Percentiles rank a stretch among this genome's conserved stretches.
Evolutionary conservation across 1,139 yeast species (phyloP).

Genomic region (Sporopachydermia cereana): DNA sequence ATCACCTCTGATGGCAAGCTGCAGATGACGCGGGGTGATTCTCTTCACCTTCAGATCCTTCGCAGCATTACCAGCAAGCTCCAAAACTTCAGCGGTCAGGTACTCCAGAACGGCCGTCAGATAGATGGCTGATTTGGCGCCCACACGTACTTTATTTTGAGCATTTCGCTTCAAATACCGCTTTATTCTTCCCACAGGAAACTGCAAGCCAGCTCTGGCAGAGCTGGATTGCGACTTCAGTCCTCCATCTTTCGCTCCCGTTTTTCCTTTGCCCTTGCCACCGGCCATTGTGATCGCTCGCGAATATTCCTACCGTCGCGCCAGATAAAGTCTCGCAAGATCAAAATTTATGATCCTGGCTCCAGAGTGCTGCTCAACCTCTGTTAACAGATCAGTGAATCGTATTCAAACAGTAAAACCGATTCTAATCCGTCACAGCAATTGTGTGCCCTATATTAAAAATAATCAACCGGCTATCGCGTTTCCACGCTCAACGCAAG

Average conservation of each 20-base stretch:
- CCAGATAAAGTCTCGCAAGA: too few species aligned
- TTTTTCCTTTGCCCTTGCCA: slow-evolving; percentile 73
- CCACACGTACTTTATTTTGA: slow-evolving; percentile 89
- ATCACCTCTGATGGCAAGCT: slow-evolving; percentile 97
- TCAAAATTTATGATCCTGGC: too few species aligned
- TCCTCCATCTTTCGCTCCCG: slow-evolving; percentile 58
- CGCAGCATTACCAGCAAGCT: slow-evolving; percentile 98
- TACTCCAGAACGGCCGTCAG: slow-evolving; percentile 95
- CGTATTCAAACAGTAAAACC: too few species aligned
- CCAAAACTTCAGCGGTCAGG: slow-evolving; percentile 95
- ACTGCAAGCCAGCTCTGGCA: slow-evolving; percentile 94
- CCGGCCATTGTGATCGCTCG: slow-evolving; percentile 76
- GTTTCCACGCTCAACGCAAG: background rate
- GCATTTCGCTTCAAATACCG: slow-evolving; percentile 87
- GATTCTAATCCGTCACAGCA: too few species aligned
- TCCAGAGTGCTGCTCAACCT: too few species aligned
- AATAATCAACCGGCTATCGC: too few species aligned
- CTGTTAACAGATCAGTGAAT: too few species aligned
- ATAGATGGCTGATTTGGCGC: slow-evolving; percentile 91
- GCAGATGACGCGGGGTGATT: slow-evolving; percentile 97
- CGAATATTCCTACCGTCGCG: too few species aligned
- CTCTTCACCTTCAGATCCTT: slow-evolving; percentile 97
- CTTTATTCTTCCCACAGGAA: slow-evolving; percentile 98
- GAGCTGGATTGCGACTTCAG: slow-evolving; percentile 77
- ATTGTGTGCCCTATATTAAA: too few species aligned